A percentile compares a stretch with the other conserved stretches of the same genome.
Conservation (phyloP, 805 yeast species). For the Lachancea quebecensis region DNA sequence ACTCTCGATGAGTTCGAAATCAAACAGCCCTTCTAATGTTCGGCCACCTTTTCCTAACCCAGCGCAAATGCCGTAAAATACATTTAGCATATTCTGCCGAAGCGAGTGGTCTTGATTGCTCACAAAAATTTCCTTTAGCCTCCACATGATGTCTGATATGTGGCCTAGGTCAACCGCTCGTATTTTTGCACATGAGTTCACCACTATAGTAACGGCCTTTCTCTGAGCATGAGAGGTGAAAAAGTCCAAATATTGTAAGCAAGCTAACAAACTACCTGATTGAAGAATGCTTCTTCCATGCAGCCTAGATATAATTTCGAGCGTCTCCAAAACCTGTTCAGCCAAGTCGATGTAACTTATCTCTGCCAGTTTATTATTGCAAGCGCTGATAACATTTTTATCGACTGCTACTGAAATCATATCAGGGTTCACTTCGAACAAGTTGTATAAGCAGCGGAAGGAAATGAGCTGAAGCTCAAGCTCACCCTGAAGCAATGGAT, state of each 20-base stretch:
- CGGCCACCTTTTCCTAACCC: conserved; percentile 14
- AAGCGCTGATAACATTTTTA: conserved; percentile 57
- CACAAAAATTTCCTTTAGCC: conserved; percentile 46
- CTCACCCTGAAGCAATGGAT: conserved; percentile 52
- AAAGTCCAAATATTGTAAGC: conserved; percentile 74
- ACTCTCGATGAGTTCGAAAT: conserved; percentile 30
- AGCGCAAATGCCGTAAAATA: conserved; percentile 24
- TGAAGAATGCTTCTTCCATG: conserved; percentile 45
- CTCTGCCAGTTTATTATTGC: conserved; percentile 61
- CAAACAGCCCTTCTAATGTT: conserved; percentile 20
- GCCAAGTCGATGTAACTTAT: conserved; percentile 84
- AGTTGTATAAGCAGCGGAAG: conserved; percentile 75
- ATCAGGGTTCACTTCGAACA: conserved; percentile 67
- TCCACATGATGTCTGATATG: conserved; percentile 52
- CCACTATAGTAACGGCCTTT: conserved; percentile 65
- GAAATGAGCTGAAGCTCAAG: conserved; percentile 78
- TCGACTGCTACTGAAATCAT: conserved; percentile 55
- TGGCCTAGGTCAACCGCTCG: conserved; percentile 38
- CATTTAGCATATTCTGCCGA: conserved; percentile 16
- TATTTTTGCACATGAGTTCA: conserved; percentile 55
- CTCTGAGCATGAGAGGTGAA: conserved; percentile 85
- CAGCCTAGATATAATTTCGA: conserved; percentile 57
- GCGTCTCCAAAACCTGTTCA: conserved; percentile 78
- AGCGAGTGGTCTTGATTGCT: conserved; percentile 44
- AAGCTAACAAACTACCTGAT: conserved; percentile 56